Evolutionary conservation across 2,329 filamentous ascomycete genomes (phyloP).

Genomic region (Ophiobolus disseminans): DNA sequence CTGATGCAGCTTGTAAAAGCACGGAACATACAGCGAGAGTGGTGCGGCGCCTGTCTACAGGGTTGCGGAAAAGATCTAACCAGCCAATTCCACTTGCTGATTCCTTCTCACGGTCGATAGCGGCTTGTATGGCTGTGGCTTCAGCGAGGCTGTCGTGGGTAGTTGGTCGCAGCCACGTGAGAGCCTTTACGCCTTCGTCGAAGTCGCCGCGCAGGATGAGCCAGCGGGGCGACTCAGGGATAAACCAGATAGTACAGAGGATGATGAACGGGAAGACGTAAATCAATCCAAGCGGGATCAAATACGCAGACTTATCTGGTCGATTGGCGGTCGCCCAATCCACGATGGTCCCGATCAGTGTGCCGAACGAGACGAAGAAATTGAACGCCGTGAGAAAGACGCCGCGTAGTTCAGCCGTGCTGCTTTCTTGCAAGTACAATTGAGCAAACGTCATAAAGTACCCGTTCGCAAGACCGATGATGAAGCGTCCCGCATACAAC

Average conservation of each 20-base stretch:
- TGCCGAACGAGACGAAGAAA: slow-evolving; percentile 57
- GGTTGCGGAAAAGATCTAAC: slow-evolving; percentile 47
- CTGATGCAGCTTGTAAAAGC: slow-evolving; percentile 47
- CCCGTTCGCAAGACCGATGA: slow-evolving; percentile 65
- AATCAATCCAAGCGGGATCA: slow-evolving; percentile 62
- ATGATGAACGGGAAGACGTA: slow-evolving; percentile 56
- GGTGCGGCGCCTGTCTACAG: slow-evolving; percentile 45
- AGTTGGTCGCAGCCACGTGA: slow-evolving; percentile 45
- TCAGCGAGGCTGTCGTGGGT: slow-evolving; percentile 50
- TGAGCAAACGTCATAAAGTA: slow-evolving; percentile 64
- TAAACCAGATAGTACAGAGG: slow-evolving; percentile 44
- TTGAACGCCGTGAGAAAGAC: slow-evolving; percentile 58
- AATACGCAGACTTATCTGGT: slow-evolving; percentile 46
- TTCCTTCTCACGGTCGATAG: slow-evolving; percentile 45
- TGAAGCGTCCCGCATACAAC: slow-evolving; percentile 62
- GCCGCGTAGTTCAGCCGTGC: slow-evolving; percentile 59
- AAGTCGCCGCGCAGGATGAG: slow-evolving; percentile 41
- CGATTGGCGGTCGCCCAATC: slow-evolving; percentile 57
- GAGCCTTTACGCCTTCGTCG: slow-evolving; percentile 47
- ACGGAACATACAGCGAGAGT: slow-evolving; percentile 45
- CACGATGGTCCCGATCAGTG: slow-evolving; percentile 57
- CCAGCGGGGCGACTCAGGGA: slow-evolving; percentile 43
- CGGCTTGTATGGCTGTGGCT: slow-evolving; percentile 38
- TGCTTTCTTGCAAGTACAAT: slow-evolving; percentile 59
- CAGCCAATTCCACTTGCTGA: slow-evolving; percentile 35